These are phyloP conservation scores for Teunomyces cretensis DNA, from an alignment of 805 yeast genomes.

Conservation along the genomic window DNA sequence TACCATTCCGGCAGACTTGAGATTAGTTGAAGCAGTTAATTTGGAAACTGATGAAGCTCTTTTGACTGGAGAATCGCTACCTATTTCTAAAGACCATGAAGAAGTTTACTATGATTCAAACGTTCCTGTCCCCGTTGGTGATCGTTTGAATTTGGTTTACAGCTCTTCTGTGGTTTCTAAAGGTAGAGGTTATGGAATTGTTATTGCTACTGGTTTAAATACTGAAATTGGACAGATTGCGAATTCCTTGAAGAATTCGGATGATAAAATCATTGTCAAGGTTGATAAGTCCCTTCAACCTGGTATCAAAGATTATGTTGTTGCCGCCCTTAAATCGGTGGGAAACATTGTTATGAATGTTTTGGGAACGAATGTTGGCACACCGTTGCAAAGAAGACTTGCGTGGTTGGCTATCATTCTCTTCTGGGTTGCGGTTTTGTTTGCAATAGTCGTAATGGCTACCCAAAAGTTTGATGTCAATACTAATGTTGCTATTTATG, in stretches of 20 bases:
- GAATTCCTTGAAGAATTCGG: constrained; percentile 24
- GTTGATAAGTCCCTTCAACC: constrained; percentile 39
- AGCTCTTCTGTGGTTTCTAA: constrained; percentile 40
- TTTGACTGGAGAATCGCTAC: constrained; percentile 41
- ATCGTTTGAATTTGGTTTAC: constrained; percentile 33
- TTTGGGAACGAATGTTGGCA: constrained; percentile 48
- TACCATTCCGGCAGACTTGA: constrained; percentile 43
- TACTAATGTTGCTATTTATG: constrained; percentile 38
- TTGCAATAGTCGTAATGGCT: constrained; percentile 40
- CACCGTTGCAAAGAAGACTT: constrained; percentile 47
- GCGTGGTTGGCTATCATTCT: constrained; percentile 51
- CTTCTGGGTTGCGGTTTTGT: constrained; percentile 44
- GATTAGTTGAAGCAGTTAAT: constrained; percentile 34
- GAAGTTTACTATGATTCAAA: constrained; percentile 38
- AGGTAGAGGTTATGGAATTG: constrained; percentile 44
- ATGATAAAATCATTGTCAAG: constrained; percentile 22
- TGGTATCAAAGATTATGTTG: constrained; percentile 36
- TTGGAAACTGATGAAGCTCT: constrained; percentile 46
- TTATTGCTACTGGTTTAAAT: constrained; percentile 34
- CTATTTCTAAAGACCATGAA: constrained; percentile 32
- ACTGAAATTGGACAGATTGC: constrained; percentile 47
- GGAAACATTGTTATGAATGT: constrained; percentile 44
- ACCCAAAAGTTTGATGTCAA: constrained; percentile 34
- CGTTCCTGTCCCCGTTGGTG: constrained; percentile 36
- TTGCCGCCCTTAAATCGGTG: constrained; percentile 35